phyloP scores from a whole-genome alignment of 1,139 yeast species.

The Lodderomyces theae region DNA sequence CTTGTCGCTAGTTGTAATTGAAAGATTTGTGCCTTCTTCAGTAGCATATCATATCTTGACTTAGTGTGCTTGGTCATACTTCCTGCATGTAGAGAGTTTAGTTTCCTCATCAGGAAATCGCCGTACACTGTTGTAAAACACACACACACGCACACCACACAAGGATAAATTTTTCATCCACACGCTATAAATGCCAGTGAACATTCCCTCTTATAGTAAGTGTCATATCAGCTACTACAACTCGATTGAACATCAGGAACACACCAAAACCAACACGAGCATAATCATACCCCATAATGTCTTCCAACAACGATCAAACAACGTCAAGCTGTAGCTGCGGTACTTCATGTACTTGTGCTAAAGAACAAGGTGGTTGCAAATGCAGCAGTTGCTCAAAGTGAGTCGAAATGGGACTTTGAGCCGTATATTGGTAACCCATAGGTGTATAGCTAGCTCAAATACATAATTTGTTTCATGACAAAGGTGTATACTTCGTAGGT shows the following conservation, averaged over 20 bases:
- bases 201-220: no score
- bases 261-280: no score
- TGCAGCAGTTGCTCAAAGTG: neutral
- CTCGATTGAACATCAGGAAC: no score
- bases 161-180: neutral
- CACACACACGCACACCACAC: neutral
- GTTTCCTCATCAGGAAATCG: neutral
- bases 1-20: no score
- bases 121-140: neutral
- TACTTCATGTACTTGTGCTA: neutral
- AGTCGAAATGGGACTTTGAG: neutral
- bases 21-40: neutral
- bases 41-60: no score
- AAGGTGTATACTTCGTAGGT: no score
- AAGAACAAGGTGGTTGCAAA: constrained; percentile 1
- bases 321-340: neutral
- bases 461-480: no score
- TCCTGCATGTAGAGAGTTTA: neutral
- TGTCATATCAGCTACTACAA: no score
- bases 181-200: neutral
- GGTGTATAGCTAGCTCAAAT: no score
- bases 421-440: no score
- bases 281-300: neutral
- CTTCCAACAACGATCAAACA: neutral
- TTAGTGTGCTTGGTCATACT: neutral